Evolutionary conservation across 495 filamentous ascomycete species (phyloP).

Genomic region (Podospora fimiseda): DNA sequence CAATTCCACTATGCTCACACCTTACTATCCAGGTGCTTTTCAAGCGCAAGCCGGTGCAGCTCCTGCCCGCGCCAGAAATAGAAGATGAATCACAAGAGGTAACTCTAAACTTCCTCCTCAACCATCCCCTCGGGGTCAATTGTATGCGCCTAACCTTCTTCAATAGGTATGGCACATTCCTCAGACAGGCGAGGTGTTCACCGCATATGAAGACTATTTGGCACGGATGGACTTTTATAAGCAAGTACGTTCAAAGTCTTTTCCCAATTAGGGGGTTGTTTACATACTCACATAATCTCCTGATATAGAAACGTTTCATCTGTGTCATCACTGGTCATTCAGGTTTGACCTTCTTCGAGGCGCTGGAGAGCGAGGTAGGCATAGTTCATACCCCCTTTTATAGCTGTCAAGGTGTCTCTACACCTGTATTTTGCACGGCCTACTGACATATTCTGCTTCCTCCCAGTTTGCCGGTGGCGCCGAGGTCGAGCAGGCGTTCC

Average conservation of each 20-base stretch:
- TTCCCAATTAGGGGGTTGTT: too few species aligned
- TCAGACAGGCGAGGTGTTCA: slow-evolving; percentile 85
- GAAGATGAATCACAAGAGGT: slow-evolving; percentile 78
- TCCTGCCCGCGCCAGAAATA: slow-evolving; percentile 62
- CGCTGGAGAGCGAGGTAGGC: slow-evolving; percentile 85
- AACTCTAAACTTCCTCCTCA: slow-evolving; percentile 21
- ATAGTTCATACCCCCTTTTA: background rate
- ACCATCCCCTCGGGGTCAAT: slow-evolving; percentile 1
- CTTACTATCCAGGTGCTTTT: slow-evolving; percentile 72
- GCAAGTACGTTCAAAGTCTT: slow-evolving; percentile 65
- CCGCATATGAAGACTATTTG: slow-evolving; percentile 82
- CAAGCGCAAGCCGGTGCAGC: slow-evolving; percentile 92
- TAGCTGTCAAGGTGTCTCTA: too few species aligned
- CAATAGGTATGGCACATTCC: slow-evolving; percentile 85
- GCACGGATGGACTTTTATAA: slow-evolving; percentile 82
- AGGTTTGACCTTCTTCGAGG: slow-evolving; percentile 88
- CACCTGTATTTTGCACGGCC: background rate
- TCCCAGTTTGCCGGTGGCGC: slow-evolving; percentile 71
- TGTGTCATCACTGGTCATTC: slow-evolving; percentile 94
- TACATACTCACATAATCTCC: slow-evolving; percentile 14
- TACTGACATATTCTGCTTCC: background rate
- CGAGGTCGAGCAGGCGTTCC: slow-evolving; percentile 86
- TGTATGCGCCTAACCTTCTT: slow-evolving; percentile 9
- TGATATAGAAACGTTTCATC: slow-evolving; percentile 80
- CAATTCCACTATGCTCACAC: slow-evolving; percentile 11